Evolutionary conservation across 306 rosid genomes (phyloP), one percentile per base, ranked within the genome.

Genomic region (Lotus japonicus): DNA sequence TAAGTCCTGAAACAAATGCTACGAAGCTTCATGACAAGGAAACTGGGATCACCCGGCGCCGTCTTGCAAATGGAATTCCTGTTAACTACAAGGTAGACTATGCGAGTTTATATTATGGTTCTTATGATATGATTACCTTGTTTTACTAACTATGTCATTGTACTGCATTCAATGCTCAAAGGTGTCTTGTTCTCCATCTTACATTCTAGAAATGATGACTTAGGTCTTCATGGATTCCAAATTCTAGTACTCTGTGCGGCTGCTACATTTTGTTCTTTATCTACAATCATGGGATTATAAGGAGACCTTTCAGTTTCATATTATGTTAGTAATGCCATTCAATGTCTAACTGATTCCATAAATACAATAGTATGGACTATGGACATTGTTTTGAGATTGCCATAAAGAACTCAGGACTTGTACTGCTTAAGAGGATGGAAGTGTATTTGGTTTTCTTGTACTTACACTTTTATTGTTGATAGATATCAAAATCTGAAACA

Each of bases 401-500:
- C 49, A 28, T 19, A 46, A 53, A 36, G 38, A 63, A 60, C 31
- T 55, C 43, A 13, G 23, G 45, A 19, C 39, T 64, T 57, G 11
- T 8, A 42, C 33, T 53, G 26, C 31, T 54, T 26, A 36, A 46
- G 58, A 26, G 51, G 67, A 2, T 26, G 31, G 4, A 26, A 26
- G 33, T 23, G 10, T 11, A 13, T 26, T 70, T 26, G 39, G 41
- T 70, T 51, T 56, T 66, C 13, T 15, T 49, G 9, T 15, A 69
- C 44, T 66, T 64, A 52, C 43, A 50, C 21, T 19, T 75, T 61
- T 59, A 54, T 68, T 63, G 49, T 62, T 49, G n/a, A 16, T 66
- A 92, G 99, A 88, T 94, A 74, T 94, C 99, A 79, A 82, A 82
- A 56, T 83, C 89, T 81, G 99, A 94, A 85, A 81, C 91, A 17